Evolutionary conservation across 495 filamentous ascomycete genomes (phyloP).

Genomic region (Podospora sp.): DNA sequence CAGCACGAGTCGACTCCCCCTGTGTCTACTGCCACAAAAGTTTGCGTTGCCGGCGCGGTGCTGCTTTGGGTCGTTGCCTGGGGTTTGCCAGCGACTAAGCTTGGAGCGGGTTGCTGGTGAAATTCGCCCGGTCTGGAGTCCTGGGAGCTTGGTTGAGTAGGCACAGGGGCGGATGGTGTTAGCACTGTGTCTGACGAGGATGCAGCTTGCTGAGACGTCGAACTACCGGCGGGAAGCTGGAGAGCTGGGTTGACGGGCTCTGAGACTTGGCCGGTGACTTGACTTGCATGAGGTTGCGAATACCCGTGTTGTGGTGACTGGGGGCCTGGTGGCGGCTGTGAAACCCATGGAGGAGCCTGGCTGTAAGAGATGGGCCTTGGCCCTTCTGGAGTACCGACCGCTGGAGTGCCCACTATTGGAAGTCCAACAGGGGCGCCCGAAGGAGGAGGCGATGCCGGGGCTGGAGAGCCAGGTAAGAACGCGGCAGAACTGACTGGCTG

Average conservation of each 20-base stretch:
- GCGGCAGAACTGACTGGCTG: background rate
- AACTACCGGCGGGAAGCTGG: background rate
- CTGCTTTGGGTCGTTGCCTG: background rate
- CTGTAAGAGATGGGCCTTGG: background rate
- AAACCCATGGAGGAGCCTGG: background rate
- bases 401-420: background rate
- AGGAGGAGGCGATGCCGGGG: background rate
- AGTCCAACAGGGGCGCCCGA: background rate
- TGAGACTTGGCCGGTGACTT: background rate
- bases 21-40: background rate
- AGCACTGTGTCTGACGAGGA: background rate
- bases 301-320: background rate
- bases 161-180: background rate
- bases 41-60: background rate
- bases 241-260: background rate
- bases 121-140: background rate
- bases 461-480: background rate
- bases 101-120: background rate
- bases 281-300: background rate
- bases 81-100: background rate
- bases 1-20: background rate
- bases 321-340: background rate
- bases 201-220: background rate
- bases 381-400: background rate
- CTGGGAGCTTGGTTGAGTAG: background rate